A percentile compares a stretch with the other conserved stretches of the same genome.
These are phyloP conservation scores for Penicillium sp. DNA, from an alignment of 2,329 filamentous ascomycete species.

Conservation along the genomic window DNA sequence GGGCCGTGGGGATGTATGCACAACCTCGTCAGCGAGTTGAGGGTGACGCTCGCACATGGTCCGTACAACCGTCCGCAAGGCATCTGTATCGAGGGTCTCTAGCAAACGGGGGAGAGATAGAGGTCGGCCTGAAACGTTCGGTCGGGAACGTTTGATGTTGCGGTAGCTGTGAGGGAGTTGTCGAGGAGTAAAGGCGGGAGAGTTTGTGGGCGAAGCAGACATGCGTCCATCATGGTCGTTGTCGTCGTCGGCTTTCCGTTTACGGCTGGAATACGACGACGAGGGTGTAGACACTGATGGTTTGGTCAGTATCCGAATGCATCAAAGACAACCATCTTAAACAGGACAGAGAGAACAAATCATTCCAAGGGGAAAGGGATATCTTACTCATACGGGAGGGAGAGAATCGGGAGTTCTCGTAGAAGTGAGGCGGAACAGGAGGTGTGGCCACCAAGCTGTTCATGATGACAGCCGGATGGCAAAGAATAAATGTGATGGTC, in stretches of 20 bases:
- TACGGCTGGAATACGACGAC: slow-evolving; percentile 52
- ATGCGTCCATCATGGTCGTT: slow-evolving; percentile 73
- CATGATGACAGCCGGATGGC: slow-evolving; percentile 49
- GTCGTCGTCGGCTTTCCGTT: slow-evolving; percentile 84
- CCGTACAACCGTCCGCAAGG: slow-evolving; percentile 81
- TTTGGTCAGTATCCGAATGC: slow-evolving; percentile 12
- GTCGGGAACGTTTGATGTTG: slow-evolving; percentile 65
- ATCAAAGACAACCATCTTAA: not conserved
- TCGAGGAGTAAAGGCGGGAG: slow-evolving; percentile 70
- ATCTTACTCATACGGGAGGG: slow-evolving; percentile 58
- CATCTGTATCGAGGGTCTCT: slow-evolving; percentile 83
- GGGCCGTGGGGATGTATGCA: slow-evolving; percentile 79
- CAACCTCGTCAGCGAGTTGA: slow-evolving; percentile 79
- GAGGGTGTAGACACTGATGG: slow-evolving; percentile 37
- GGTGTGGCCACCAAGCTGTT: slow-evolving; percentile 59
- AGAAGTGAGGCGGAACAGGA: slow-evolving; percentile 61
- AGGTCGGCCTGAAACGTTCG: slow-evolving; percentile 66
- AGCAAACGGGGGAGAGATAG: slow-evolving; percentile 73
- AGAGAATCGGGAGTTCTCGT: slow-evolving; percentile 58
- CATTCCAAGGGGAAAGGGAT: slow-evolving; percentile 8
- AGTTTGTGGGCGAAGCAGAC: slow-evolving; percentile 81
- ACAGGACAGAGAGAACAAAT: not conserved
- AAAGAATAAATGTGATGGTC: slow-evolving; percentile 7
- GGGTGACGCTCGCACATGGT: slow-evolving; percentile 88
- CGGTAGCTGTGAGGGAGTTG: slow-evolving; percentile 60